Evolutionary conservation across 2,329 filamentous ascomycete species (phyloP), one percentile per base, ranked within the genome.

Genomic region (Cryphonectria parasitica): DNA sequence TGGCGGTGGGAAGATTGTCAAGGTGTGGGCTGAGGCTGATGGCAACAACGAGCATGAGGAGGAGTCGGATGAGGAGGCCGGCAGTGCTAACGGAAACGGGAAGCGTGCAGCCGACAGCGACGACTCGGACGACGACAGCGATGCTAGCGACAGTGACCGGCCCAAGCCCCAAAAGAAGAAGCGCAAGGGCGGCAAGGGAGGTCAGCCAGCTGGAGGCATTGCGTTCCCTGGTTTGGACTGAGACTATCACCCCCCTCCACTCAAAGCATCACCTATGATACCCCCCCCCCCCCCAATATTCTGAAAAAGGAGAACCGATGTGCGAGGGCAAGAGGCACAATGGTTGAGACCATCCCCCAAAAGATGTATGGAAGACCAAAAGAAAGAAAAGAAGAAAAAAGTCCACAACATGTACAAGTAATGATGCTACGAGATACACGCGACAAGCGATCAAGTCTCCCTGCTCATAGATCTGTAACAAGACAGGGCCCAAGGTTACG

Each of bases 1-100:
- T 76, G 95, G 94, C 15, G 96, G 96, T 68, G 96, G 96, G 0
- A 88, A 87, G 75, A 90, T 90, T 0, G 88, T 99, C 73, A 98
- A 98, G 80, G 90, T 98, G 1, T 99, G 96, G 96, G 89, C 96
- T 78, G 88, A 91, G 72, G 83, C 87, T n/a, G 84, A 83, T 2
- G 85, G 87, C 31, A 75, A 75, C 2, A 78, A 79, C 1, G 85
- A 84, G 0, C 86, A 87, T 0, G 85, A 85, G 1, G 85, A 82
- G 39, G n/a, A 31, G 0, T 82, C 81, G 0, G 83, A 84, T 0
- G 80, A 81, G 0, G 84, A 86, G 17, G 83, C 84, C 13, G 82
- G 83, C 4, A 81, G 81, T 1, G 79, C 79, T 3, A 75, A 78
- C 52, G 75, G 77, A 3, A 77, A 77, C 7, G 83, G 83, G 10